phyloP scores from a whole-genome alignment of 345 rosid genomes.

The Turnera subulata region DNA sequence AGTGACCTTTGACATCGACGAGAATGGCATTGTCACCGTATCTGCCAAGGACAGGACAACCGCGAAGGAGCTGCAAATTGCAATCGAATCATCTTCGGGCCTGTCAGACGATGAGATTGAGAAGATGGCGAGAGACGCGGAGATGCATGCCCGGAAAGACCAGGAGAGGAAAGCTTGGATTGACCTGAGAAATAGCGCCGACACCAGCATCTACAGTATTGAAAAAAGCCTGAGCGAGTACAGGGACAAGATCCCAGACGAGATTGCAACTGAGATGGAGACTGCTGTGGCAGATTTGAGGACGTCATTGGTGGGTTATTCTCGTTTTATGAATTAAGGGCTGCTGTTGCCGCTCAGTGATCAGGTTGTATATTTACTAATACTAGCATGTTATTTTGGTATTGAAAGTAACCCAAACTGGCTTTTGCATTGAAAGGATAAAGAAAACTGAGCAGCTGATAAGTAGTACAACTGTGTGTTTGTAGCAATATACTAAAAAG shows the following conservation, averaged over 20 bases:
- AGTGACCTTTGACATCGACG: slow-evolving; percentile 89
- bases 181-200: slow-evolving; percentile 66
- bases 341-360: no score
- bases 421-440: no score
- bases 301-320: slow-evolving; percentile 51
- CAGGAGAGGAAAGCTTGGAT: slow-evolving; percentile 67
- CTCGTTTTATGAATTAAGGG: no score
- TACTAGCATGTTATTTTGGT: no score
- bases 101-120: slow-evolving; percentile 19
- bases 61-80: slow-evolving; percentile 71
- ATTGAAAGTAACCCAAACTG: no score
- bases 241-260: slow-evolving; percentile 71
- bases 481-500: no score
- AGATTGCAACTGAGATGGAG: slow-evolving; percentile 71
- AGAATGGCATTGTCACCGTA: slow-evolving; percentile 84
- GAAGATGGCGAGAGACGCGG: slow-evolving; percentile 89
- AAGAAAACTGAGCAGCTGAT: no score
- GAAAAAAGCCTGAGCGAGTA: slow-evolving; percentile 86
- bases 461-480: no score
- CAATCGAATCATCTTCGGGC: slow-evolving; percentile 28
- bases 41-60: slow-evolving; percentile 89
- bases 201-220: slow-evolving; percentile 74
- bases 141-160: slow-evolving; percentile 69
- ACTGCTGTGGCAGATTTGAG: slow-evolving; percentile 64
- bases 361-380: no score